Conservation (phyloP, 1,284 basidiomycete species). For the Microbotryum intermedium region DNA sequence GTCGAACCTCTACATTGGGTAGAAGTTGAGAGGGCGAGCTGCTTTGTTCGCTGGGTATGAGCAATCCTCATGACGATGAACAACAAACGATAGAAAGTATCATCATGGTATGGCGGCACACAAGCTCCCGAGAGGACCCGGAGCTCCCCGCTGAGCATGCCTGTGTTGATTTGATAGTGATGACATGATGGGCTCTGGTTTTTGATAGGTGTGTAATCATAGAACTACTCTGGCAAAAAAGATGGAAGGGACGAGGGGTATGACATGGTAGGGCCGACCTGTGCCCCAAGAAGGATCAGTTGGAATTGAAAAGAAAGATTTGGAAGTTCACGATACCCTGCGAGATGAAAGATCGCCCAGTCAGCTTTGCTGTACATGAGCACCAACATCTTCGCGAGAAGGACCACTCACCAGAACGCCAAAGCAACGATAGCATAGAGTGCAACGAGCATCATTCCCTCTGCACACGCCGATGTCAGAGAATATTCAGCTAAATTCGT, state of each 20-base stretch:
- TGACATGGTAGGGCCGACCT: neutral
- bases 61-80: too few relatives aligned
- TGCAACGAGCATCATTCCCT: conserved; percentile 45
- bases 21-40: too few relatives aligned
- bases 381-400: neutral
- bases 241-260: neutral
- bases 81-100: too few relatives aligned
- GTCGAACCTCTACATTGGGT: too few relatives aligned
- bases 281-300: neutral
- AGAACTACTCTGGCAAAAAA: neutral
- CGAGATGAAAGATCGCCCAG: neutral
- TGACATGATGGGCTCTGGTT: too few relatives aligned
- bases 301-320: neutral
- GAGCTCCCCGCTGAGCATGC: too few relatives aligned
- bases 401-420: conserved; percentile 32
- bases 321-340: neutral
- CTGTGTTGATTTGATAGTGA: too few relatives aligned
- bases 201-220: neutral
- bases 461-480: neutral
- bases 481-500: neutral
- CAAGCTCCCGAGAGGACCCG: too few relatives aligned
- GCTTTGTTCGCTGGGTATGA: too few relatives aligned
- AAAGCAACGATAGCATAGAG: conserved; percentile 57
- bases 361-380: neutral
- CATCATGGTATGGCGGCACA: too few relatives aligned